These are phyloP conservation scores for Backusella parvicylindrica DNA, from an alignment of 192 early-diverging fungal genomes.

Conservation along the genomic window DNA sequence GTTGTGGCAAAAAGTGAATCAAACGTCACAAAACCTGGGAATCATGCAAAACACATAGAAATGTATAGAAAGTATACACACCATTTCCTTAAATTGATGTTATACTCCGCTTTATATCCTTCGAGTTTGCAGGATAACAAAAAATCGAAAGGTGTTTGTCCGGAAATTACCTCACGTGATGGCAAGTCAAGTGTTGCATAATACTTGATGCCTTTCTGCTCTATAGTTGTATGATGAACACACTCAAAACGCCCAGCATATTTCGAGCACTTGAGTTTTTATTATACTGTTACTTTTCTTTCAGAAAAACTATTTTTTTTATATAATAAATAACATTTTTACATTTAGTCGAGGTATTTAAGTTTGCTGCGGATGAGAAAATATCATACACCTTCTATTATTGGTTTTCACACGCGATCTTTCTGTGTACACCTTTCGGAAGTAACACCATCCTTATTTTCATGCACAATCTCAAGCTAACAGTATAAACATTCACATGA, in stretches of 20 bases:
- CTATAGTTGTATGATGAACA: no score
- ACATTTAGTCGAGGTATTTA: background rate
- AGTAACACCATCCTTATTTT: background rate
- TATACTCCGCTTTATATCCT: background rate
- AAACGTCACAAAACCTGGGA: constrained; percentile 6
- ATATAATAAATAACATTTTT: background rate
- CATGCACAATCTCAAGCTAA: background rate
- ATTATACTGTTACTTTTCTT: background rate
- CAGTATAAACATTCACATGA: background rate
- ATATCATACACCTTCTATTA: background rate
- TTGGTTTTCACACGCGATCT: background rate
- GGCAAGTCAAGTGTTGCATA: background rate
- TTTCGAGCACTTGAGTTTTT: background rate
- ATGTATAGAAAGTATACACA: background rate
- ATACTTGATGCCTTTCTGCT: background rate
- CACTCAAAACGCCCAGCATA: no score
- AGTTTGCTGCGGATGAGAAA: background rate
- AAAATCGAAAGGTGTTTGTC: background rate
- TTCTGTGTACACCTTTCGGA: background rate
- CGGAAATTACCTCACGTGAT: background rate
- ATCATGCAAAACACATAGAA: background rate
- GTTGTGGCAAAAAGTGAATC: constrained; percentile 2
- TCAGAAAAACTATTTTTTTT: background rate
- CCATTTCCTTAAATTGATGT: background rate
- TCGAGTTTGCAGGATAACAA: background rate